Evolutionary conservation across 2,329 filamentous ascomycete genomes (phyloP).

Genomic region (Teratosphaeria epicoccoides): DNA sequence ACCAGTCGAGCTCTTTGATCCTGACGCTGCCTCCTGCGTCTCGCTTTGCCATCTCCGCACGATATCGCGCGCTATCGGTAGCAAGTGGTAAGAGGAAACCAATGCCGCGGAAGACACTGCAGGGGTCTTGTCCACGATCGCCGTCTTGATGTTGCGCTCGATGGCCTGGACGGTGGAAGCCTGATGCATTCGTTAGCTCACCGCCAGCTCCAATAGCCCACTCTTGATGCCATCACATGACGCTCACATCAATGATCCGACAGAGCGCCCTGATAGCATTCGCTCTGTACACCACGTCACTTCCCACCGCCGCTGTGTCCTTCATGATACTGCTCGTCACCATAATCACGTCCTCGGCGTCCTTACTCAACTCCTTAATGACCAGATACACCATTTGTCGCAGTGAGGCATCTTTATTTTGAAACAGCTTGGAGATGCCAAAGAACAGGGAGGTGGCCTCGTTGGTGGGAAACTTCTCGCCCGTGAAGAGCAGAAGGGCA

Average conservation of each 20-base stretch:
- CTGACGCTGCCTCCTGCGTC: conserved; percentile 90
- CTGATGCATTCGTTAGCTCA: conserved; percentile 35
- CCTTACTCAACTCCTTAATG: conserved; percentile 92
- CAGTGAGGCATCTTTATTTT: conserved; percentile 96
- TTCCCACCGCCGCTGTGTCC: conserved; percentile 89
- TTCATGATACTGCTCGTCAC: conserved; percentile 99
- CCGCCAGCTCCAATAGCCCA: neutral
- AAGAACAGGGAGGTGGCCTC: conserved; percentile 98
- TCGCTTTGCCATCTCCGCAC: conserved; percentile 97
- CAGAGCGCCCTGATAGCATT: conserved; percentile 94
- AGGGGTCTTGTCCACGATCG: conserved; percentile 97
- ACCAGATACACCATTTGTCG: conserved; percentile 98
- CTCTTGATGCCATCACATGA: neutral
- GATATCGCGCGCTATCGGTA: conserved; percentile 90
- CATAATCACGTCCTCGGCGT: conserved; percentile 98
- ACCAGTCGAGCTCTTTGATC: conserved; percentile 75
- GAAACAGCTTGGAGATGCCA: conserved; percentile 96
- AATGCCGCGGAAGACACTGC: conserved; percentile 93
- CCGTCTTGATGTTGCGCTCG: conserved; percentile 96
- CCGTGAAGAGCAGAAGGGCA: conserved; percentile 87
- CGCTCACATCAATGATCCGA: conserved; percentile 82
- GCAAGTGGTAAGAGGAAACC: conserved; percentile 93
- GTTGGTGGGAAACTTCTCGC: conserved; percentile 91
- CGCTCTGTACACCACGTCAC: conserved; percentile 83
- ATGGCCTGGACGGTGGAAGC: conserved; percentile 94